A percentile compares a stretch with the other conserved stretches of the same genome.
Evolutionary conservation across 2,329 filamentous ascomycete species (phyloP).

Genomic region (Ceratocystis cubensis): DNA sequence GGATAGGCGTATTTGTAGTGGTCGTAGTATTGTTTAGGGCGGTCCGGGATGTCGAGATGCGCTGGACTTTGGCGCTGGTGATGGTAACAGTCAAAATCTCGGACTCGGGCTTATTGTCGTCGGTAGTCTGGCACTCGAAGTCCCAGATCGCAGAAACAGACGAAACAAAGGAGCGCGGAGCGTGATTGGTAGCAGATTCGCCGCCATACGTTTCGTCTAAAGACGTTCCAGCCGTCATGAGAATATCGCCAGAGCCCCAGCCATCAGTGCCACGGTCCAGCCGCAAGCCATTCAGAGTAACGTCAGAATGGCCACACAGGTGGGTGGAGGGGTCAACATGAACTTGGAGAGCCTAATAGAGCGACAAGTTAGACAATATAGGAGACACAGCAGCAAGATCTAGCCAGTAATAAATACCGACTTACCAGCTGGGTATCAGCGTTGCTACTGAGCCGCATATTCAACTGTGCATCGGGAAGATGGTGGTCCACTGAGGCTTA

Average conservation of each 20-base stretch:
- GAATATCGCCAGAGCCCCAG: slow-evolving; percentile 16
- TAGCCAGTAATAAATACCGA: slow-evolving; percentile 9
- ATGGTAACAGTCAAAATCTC: slow-evolving; percentile 19
- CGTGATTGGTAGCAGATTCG: not conserved
- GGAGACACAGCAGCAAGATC: not conserved
- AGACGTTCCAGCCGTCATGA: not conserved
- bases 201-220: not conserved
- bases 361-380: not conserved
- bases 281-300: slow-evolving; percentile 12
- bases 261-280: slow-evolving; percentile 13
- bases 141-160: slow-evolving; percentile 17
- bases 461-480: slow-evolving; percentile 20
- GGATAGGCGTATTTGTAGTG: slow-evolving; percentile 8
- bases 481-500: not conserved
- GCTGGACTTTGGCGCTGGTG: slow-evolving; percentile 13
- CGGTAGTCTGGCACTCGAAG: slow-evolving; percentile 15
- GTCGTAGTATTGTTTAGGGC: slow-evolving; percentile 12
- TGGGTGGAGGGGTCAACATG: slow-evolving; percentile 11
- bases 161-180: not conserved
- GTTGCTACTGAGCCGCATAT: slow-evolving; percentile 19
- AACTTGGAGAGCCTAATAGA: slow-evolving; percentile 14
- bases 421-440: slow-evolving; percentile 16
- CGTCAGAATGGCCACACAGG: slow-evolving; percentile 18
- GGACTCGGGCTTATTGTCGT: slow-evolving; percentile 8
- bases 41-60: slow-evolving; percentile 11